Evolutionary conservation across 1,139 yeast species (phyloP).

Genomic region (Candida glucosophila): DNA sequence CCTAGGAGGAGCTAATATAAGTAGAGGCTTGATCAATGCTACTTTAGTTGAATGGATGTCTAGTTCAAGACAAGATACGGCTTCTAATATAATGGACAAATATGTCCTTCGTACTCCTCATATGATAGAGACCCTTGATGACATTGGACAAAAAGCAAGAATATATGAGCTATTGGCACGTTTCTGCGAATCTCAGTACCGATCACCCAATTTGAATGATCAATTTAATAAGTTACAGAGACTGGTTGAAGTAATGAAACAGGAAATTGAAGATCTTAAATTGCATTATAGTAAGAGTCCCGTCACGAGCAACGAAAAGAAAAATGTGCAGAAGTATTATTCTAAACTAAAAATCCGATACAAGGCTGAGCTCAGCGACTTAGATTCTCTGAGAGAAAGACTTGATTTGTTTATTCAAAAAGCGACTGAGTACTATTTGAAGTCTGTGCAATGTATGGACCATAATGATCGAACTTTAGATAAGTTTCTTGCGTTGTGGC

Average conservation of each 20-base stretch:
- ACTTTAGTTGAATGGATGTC: constrained; percentile 66
- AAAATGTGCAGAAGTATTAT: constrained; percentile 43
- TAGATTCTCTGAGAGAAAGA: constrained; percentile 26
- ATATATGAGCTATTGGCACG: constrained; percentile 57
- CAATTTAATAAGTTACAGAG: constrained; percentile 35
- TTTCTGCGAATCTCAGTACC: constrained; percentile 66
- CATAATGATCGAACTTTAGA: constrained; percentile 58
- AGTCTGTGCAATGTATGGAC: constrained; percentile 38
- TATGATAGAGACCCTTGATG: constrained; percentile 10
- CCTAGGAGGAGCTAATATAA: constrained; percentile 14
- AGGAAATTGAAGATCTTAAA: constrained; percentile 43
- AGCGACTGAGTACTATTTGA: constrained; percentile 55
- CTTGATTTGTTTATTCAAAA: constrained; percentile 39
- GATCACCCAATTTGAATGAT: constrained; percentile 33
- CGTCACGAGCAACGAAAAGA: constrained; percentile 35
- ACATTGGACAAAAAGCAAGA: constrained; percentile 22
- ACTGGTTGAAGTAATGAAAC: constrained; percentile 27
- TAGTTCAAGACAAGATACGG: constrained; percentile 58
- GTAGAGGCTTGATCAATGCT: constrained; percentile 29
- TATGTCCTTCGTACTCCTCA: constrained; percentile 42
- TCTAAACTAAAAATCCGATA: constrained; percentile 39
- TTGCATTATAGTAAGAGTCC: constrained; percentile 29
- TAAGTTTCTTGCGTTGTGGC: constrained; percentile 80
- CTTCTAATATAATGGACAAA: constrained; percentile 45
- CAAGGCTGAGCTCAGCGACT: constrained; percentile 41